These are phyloP conservation scores for Lumnitzera racemosa DNA, from an alignment of 345 rosid genomes.

Conservation along the genomic window DNA sequence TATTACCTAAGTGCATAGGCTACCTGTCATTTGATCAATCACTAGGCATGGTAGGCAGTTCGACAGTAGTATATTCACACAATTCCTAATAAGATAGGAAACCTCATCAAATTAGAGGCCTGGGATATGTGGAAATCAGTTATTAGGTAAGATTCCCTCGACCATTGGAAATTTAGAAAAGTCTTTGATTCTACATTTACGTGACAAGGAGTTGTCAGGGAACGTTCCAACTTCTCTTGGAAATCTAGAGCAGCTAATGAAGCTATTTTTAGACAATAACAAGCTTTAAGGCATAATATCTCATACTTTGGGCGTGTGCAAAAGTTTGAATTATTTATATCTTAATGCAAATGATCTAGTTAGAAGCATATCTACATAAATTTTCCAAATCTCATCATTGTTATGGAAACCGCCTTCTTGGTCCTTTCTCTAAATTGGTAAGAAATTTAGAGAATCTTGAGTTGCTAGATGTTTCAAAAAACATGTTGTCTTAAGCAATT, in stretches of 20 bases:
- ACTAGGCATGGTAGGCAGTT: not conserved
- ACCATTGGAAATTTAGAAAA: not conserved
- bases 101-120: not conserved
- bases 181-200: not conserved
- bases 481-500: not conserved
- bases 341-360: not conserved
- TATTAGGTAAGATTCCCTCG: not conserved
- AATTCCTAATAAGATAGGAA: not conserved
- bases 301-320: not conserved
- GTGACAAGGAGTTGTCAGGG: not conserved
- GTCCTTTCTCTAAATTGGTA: not conserved
- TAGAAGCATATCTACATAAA: not conserved
- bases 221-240: constrained; percentile 1
- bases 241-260: not conserved
- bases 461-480: not conserved
- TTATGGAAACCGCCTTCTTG: not conserved
- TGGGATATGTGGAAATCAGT: not conserved
- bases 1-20: too few species aligned
- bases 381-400: not conserved
- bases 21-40: too few species aligned
- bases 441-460: not conserved
- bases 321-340: not conserved
- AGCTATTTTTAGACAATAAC: not conserved
- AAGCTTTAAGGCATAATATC: not conserved
- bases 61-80: too few species aligned